Percentiles rank a stretch among this genome's conserved stretches.
Conservation (phyloP, 2,329 filamentous ascomycete genomes). For the Helotiales sp. region DNA sequence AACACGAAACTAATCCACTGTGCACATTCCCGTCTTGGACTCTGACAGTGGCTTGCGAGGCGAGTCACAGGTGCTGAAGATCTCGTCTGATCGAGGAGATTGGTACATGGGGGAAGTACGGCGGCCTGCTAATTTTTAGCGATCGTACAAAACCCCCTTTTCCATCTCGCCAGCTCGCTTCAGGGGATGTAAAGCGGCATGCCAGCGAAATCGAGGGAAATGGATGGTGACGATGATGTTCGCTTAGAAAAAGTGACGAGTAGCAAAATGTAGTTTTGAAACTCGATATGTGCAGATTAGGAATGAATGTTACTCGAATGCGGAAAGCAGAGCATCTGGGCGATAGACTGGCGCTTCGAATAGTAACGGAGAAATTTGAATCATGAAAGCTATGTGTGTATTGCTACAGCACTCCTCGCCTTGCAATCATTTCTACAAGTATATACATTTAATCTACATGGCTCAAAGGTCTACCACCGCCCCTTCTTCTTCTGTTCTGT, state of each 20-base stretch:
- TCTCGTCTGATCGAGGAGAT: neutral
- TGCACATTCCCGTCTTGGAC: neutral
- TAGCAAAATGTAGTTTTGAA: too few species aligned
- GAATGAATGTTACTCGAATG: too few species aligned
- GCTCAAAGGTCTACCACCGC: neutral
- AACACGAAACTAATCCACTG: neutral
- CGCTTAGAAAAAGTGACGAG: too few species aligned
- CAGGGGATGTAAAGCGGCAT: neutral
- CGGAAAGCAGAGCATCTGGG: too few species aligned
- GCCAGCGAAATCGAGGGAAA: neutral
- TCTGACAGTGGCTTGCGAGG: neutral
- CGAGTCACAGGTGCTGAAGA: neutral
- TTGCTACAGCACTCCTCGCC: too few species aligned
- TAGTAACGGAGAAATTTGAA: too few species aligned
- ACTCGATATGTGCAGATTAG: too few species aligned
- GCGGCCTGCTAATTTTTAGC: constrained; percentile 24
- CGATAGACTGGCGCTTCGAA: too few species aligned
- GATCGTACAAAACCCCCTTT: neutral
- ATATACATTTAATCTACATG: neutral
- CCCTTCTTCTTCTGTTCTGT: neutral
- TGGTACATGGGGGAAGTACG: neutral
- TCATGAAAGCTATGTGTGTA: too few species aligned
- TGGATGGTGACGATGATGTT: too few species aligned
- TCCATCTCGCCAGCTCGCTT: neutral
- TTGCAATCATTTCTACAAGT: too few species aligned